A percentile compares a stretch with the other conserved stretches of the same genome.
Conservation (phyloP, 108 stramenopile genomes). For the Asterionellopsis glacialis region DNA sequence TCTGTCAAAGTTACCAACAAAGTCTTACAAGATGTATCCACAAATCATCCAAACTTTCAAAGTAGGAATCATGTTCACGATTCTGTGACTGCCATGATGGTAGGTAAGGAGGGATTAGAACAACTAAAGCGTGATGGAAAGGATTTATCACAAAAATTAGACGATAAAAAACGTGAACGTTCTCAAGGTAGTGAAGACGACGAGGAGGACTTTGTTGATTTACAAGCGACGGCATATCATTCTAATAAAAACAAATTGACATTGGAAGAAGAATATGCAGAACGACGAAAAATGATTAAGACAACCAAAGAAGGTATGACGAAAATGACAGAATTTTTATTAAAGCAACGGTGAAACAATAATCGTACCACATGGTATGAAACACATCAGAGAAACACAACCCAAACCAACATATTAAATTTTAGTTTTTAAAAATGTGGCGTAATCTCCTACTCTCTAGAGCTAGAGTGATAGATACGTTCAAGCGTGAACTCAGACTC, state of each 20-base stretch:
- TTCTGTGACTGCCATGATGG: not conserved
- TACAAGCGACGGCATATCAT: not conserved
- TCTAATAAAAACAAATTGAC: not conserved
- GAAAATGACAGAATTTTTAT: constrained; percentile 4
- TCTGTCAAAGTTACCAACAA: constrained; percentile 5
- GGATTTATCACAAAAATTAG: constrained; percentile 5
- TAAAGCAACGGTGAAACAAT: not conserved
- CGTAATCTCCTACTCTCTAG: too few species aligned
- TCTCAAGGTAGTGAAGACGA: not conserved
- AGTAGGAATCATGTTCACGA: not conserved
- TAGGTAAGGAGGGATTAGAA: not conserved
- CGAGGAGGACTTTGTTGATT: not conserved
- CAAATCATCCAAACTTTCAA: not conserved
- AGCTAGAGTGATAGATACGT: too few species aligned
- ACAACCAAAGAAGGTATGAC: not conserved
- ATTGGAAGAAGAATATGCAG: constrained; percentile 18
- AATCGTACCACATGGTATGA: not conserved
- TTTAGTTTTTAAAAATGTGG: too few species aligned
- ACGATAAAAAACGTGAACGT: constrained; percentile 1
- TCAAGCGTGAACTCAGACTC: too few species aligned
- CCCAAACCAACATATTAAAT: too few species aligned
- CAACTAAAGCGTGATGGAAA: constrained; percentile 3
- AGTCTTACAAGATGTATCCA: not conserved
- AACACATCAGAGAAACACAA: too few species aligned
- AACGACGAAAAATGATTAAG: constrained; percentile 9